Conservation (phyloP, 441 rosid genomes). For the Euphorbia celastroides region DNA sequence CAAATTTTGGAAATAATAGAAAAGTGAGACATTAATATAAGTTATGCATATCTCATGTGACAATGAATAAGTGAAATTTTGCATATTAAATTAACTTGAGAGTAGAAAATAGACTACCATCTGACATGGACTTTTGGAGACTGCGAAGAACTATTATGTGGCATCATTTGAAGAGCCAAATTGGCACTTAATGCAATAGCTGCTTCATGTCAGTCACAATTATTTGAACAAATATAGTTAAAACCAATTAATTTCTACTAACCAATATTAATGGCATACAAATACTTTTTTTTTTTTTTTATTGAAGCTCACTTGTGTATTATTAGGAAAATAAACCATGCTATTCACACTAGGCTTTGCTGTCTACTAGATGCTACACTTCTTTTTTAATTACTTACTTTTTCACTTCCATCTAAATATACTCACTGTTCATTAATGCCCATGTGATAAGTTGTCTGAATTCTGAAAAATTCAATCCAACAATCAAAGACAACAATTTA, state of each 20-base stretch:
- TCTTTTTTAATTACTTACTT: not conserved
- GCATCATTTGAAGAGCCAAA: not conserved
- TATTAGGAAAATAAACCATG: not conserved
- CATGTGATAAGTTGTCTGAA: conserved; percentile 58
- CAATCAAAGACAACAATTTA: conserved; percentile 18
- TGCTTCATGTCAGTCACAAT: not conserved
- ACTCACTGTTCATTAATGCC: conserved; percentile 8
- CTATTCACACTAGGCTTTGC: conserved; percentile 2
- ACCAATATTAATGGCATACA: not conserved
- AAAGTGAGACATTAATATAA: too few species aligned
- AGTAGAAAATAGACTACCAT: not conserved
- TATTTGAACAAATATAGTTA: not conserved
- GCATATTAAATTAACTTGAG: not conserved
- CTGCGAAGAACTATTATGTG: not conserved
- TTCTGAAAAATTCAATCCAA: conserved; percentile 17
- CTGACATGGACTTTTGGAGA: not conserved
- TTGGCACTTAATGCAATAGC: not conserved
- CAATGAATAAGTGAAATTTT: too few species aligned
- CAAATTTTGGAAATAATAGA: too few species aligned
- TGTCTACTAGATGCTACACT: not conserved
- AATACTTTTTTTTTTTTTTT: too few species aligned
- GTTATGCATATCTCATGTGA: too few species aligned
- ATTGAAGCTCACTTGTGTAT: not conserved
- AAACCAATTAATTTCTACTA: not conserved
- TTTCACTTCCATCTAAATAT: conserved; percentile 2